A percentile compares a stretch with the other conserved stretches of the same genome.
Conservation (phyloP, 371 early-diverging fungal species). For the Mortierella sp. region DNA sequence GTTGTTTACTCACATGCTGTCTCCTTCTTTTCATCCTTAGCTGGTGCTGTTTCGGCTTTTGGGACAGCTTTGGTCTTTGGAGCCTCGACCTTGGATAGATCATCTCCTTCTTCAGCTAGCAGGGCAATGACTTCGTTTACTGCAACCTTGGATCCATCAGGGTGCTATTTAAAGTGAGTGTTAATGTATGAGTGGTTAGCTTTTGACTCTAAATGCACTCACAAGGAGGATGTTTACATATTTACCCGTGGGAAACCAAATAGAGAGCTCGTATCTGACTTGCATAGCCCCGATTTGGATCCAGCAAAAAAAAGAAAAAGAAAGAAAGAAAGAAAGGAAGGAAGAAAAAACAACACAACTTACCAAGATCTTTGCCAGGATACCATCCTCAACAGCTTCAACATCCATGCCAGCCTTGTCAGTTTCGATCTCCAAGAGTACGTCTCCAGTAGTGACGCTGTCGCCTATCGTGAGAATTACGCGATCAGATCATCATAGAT, state of each 20-base stretch:
- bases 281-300: background rate
- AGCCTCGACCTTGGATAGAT: conserved; percentile 80
- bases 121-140: conserved; percentile 85
- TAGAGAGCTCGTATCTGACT: background rate
- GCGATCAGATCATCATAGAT: conserved; percentile 18
- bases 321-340: background rate
- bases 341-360: conserved; percentile 15
- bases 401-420: conserved; percentile 99
- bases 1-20: conserved; percentile 56
- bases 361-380: conserved; percentile 91
- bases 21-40: conserved; percentile 54
- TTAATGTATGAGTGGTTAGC: background rate
- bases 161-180: conserved; percentile 59
- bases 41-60: conserved; percentile 56
- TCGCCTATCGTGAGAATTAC: conserved; percentile 72
- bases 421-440: conserved; percentile 93
- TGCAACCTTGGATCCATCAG: conserved; percentile 71
- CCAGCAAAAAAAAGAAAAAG: background rate
- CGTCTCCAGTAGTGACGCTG: conserved; percentile 86
- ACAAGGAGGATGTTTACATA: too few relatives aligned
- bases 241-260: conserved; percentile 27
- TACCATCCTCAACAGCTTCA: conserved; percentile 95
- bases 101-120: conserved; percentile 92
- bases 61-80: conserved; percentile 60
- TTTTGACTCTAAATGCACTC: background rate